Conservation (phyloP, 495 filamentous ascomycete genomes). For the Cercophora samala region DNA sequence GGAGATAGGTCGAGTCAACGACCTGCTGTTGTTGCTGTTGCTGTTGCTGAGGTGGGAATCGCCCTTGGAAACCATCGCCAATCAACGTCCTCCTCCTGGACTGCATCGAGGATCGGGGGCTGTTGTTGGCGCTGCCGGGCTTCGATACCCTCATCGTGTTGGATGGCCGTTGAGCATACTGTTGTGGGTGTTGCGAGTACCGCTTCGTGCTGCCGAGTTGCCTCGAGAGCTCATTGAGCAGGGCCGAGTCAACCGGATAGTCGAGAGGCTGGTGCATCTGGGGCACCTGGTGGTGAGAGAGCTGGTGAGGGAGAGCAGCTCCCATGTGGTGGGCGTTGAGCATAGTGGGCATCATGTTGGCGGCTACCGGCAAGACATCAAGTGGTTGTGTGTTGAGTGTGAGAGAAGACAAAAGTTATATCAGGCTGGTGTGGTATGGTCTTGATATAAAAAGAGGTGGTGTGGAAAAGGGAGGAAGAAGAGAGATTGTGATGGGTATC, state of each 20-base stretch:
- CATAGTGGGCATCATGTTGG: constrained; percentile 34
- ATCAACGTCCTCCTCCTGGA: constrained; percentile 55
- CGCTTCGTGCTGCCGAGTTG: constrained; percentile 42
- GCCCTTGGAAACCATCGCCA: constrained; percentile 43
- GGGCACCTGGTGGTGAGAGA: constrained; percentile 16
- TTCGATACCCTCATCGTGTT: constrained; percentile 59
- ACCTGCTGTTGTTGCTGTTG: constrained; percentile 19
- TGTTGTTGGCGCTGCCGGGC: constrained; percentile 66
- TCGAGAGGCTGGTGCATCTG: constrained; percentile 6
- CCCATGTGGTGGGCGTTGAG: constrained; percentile 29
- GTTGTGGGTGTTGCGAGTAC: constrained; percentile 43
- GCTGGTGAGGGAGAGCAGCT: constrained; percentile 20
- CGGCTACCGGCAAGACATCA: constrained; percentile 14
- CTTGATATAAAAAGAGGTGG: constrained; percentile 6
- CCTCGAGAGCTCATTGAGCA: constrained; percentile 39
- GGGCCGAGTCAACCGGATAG: constrained; percentile 34
- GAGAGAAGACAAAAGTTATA: constrained; percentile 13
- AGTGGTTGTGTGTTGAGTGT: constrained; percentile 3
- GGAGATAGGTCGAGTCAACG: constrained; percentile 35
- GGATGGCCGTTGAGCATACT: constrained; percentile 28
- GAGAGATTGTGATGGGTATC: neutral
- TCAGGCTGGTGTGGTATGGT: constrained; percentile 8
- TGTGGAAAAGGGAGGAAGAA: neutral
- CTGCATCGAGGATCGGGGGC: constrained; percentile 54
- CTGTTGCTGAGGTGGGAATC: constrained; percentile 33